phyloP scores from a whole-genome alignment of 306 rosid species.

The Prunus salicina region DNA sequence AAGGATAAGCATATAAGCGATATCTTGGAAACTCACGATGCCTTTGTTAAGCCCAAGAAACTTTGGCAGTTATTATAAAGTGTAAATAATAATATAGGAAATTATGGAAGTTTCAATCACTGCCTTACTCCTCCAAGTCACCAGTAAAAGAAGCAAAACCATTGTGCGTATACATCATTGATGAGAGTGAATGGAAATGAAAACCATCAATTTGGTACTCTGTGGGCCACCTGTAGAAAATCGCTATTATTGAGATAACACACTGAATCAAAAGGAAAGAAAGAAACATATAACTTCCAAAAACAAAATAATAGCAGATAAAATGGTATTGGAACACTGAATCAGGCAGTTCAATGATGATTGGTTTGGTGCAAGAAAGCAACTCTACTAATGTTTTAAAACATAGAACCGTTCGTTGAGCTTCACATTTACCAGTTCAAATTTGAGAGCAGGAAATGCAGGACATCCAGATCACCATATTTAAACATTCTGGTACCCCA shows the following conservation, averaged over 20 bases:
- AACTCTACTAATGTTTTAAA: slow-evolving; percentile 5
- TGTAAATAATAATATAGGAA: background rate
- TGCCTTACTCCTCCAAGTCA: slow-evolving; percentile 90
- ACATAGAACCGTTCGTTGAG: slow-evolving; percentile 3
- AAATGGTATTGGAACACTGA: slow-evolving; percentile 8
- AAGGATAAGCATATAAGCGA: slow-evolving; percentile 5
- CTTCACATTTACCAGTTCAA: slow-evolving; percentile 68
- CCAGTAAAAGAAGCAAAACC: slow-evolving; percentile 98
- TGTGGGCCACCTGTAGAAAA: slow-evolving; percentile 76
- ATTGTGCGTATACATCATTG: slow-evolving; percentile 93
- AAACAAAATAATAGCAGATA: slow-evolving; percentile 12
- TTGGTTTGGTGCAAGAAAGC: slow-evolving; percentile 17
- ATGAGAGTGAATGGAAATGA: slow-evolving; percentile 87
- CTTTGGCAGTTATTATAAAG: slow-evolving; percentile 1
- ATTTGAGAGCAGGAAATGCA: slow-evolving; percentile 94
- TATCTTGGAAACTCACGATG: slow-evolving; percentile 9
- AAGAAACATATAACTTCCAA: background rate
- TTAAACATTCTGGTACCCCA: slow-evolving; percentile 98
- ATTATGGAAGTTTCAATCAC: slow-evolving; percentile 21
- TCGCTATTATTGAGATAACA: slow-evolving; percentile 20
- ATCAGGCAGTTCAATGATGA: slow-evolving; percentile 11
- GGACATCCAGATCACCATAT: slow-evolving; percentile 78
- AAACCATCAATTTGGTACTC: slow-evolving; percentile 96
- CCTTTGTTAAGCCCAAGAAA: slow-evolving; percentile 12
- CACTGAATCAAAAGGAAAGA: background rate